Evolutionary conservation across 805 yeast species (phyloP), one percentile per base, ranked within the genome.

Genomic region (Candida ficus): DNA sequence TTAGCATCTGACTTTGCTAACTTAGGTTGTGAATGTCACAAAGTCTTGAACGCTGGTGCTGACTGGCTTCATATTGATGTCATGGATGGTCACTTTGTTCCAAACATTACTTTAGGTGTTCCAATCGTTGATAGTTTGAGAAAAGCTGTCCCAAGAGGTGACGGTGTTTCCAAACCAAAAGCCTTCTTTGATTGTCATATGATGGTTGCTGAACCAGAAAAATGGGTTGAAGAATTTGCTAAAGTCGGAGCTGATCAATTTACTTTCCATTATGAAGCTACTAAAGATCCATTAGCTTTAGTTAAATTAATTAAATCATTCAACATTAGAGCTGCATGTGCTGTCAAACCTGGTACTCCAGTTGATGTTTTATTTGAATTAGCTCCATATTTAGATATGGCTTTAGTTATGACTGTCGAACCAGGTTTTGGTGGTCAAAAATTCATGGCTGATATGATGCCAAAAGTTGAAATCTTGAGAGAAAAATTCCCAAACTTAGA

Each of bases 371-470:
- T 90, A 32, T 80, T 70, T 54, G 90, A 86, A 22, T 66, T 86
- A 45, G 91, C 82, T 20, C 82, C 81, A 35, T 68, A 76, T 42
- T 70, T 91, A 51, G 98, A 93, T 62, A 87, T 91, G 96, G 90
- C 87, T n/a, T 71, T 93, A 43, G 83, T 93, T 32, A 93, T 91
- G 98, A 93, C 99, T 3, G 98, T 93, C 27, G 99, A 93, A 67
- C 99, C 99, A 12, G 99, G 99, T 1, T 91, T 93, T 61, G 99
- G 99, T 18, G 99, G 99, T 34, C 99, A 93, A 67, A 84, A 83
- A 62, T 93, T 93, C 70, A 89, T 87, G 96, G 68, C 78, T 16
- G 86, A 79, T 44, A 90, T 91, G 96, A 90, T 93, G 98, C 88
- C 95, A 47, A 91, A 91, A 66, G 98, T 91, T 36, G 82, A 78